A percentile compares a stretch with the other conserved stretches of the same genome.
Evolutionary conservation across 2,329 filamentous ascomycete species (phyloP).

Genomic region (Ilyonectria mors-panacis): DNA sequence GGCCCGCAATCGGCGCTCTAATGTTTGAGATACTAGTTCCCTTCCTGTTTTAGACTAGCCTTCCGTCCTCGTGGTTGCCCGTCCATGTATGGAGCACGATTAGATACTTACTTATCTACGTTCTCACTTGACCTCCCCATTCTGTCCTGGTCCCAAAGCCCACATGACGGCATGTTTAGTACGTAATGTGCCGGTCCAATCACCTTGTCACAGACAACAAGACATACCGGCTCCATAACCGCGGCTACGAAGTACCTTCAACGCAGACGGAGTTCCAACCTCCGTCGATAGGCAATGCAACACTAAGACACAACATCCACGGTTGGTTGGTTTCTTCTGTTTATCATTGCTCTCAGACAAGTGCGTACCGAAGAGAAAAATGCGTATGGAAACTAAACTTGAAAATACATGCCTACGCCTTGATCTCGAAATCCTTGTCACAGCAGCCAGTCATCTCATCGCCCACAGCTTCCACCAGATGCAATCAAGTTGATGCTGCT

Average conservation of each 20-base stretch:
- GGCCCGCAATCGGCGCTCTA: not conserved
- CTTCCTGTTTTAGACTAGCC: not conserved
- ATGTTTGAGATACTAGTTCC: not conserved
- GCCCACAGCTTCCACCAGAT: constrained; percentile 24
- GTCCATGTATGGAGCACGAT: not conserved
- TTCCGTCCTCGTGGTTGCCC: not conserved
- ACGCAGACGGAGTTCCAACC: not conserved
- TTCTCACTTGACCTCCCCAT: constrained; percentile 30
- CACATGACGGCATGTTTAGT: constrained; percentile 10
- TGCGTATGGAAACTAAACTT: constrained; percentile 24
- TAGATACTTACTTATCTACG: constrained; percentile 16
- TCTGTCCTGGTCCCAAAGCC: constrained; percentile 16
- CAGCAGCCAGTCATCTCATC: constrained; percentile 15
- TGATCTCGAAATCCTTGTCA: constrained; percentile 28
- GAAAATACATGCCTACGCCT: constrained; percentile 35
- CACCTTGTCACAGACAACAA: not conserved
- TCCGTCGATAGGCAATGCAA: not conserved
- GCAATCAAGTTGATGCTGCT: constrained; percentile 36
- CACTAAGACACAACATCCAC: not conserved
- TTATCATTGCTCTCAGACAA: constrained; percentile 8
- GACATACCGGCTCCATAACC: not conserved
- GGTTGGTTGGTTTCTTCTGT: not conserved
- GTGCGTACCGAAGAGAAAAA: constrained; percentile 10
- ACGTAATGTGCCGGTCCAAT: not conserved
- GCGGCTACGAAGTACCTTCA: not conserved